Conservation (phyloP, 225 moss, liverwort and hornwort species). For the Straminergon stramineum region DNA sequence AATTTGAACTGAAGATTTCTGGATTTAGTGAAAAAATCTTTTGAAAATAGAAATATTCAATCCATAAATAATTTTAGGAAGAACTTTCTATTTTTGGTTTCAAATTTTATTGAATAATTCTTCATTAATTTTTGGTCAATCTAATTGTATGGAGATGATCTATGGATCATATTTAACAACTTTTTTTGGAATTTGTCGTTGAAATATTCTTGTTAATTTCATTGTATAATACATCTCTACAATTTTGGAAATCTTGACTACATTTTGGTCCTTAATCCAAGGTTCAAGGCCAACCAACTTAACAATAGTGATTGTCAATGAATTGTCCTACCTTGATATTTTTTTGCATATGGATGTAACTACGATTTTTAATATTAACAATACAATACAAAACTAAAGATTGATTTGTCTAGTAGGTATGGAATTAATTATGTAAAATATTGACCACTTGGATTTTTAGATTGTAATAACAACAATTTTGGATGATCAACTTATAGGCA, state of each 20-base stretch:
- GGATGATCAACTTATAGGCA: too few relatives aligned
- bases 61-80: neutral
- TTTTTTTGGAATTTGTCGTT: too few relatives aligned
- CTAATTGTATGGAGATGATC: neutral
- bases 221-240: neutral
- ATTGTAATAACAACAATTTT: too few relatives aligned
- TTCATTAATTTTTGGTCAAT: neutral
- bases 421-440: too few relatives aligned
- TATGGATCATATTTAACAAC: neutral
- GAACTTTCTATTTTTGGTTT: neutral
- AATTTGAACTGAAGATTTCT: neutral
- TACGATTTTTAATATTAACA: too few relatives aligned
- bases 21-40: neutral
- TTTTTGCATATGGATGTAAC: too few relatives aligned
- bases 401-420: too few relatives aligned
- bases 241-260: neutral
- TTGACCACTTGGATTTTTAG: too few relatives aligned
- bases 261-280: neutral
- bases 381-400: too few relatives aligned
- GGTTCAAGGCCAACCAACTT: too few relatives aligned
- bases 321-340: too few relatives aligned
- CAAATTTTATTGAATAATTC: neutral
- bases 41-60: neutral
- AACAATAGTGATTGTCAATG: too few relatives aligned
- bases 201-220: neutral